Evolutionary conservation across 2,329 filamentous ascomycete species (phyloP).

Genomic region (Xylaria sp.): DNA sequence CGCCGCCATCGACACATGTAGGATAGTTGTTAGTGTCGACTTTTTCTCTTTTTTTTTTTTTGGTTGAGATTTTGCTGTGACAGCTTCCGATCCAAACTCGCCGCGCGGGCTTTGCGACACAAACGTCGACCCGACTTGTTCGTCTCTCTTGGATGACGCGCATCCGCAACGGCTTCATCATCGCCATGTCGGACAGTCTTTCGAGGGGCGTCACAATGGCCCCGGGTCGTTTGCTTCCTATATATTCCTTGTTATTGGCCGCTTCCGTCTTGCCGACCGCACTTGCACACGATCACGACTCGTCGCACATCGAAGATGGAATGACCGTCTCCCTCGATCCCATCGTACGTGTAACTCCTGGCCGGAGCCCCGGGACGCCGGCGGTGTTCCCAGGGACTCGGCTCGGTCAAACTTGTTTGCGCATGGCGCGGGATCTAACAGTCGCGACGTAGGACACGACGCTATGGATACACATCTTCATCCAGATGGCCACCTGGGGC

Average conservation of each 20-base stretch:
- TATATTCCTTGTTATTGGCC: slow-evolving; percentile 20
- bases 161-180: slow-evolving; percentile 12
- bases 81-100: background rate
- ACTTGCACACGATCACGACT: slow-evolving; percentile 45
- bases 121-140: background rate
- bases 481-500: slow-evolving; percentile 83
- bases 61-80: slow-evolving; percentile 2
- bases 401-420: background rate
- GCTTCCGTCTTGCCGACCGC: slow-evolving; percentile 27
- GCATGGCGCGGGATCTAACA: slow-evolving; percentile 32
- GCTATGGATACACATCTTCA: slow-evolving; percentile 89
- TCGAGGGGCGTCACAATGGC: slow-evolving; percentile 15
- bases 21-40: background rate
- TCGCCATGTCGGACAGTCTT: slow-evolving; percentile 16
- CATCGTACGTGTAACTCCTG: slow-evolving; percentile 49
- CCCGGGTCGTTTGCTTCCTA: slow-evolving; percentile 13
- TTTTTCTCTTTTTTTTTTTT: background rate
- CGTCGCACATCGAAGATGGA: slow-evolving; percentile 60
- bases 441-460: slow-evolving; percentile 59
- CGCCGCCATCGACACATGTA: background rate
- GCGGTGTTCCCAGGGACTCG: background rate
- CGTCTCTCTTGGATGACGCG: slow-evolving; percentile 7
- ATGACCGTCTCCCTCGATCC: slow-evolving; percentile 65
- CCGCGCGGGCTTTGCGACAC: slow-evolving; percentile 4
- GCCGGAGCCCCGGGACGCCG: background rate